Percentiles rank a stretch among this genome's conserved stretches.
Conservation (phyloP, 441 rosid species). For the Lepidium campestre region DNA sequence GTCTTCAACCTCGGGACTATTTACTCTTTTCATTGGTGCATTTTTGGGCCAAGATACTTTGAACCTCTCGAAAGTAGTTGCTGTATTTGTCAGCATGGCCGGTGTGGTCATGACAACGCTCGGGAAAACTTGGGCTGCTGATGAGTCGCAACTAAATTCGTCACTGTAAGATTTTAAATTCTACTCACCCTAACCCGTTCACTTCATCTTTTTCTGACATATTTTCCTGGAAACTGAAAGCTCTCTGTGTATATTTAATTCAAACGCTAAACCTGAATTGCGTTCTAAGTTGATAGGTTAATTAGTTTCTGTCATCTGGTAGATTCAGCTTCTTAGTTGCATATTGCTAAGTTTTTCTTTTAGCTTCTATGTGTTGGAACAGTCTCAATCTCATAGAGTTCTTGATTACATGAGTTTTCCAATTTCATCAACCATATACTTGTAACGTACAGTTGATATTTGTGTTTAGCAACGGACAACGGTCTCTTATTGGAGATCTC, state of each 20-base stretch:
- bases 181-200: not conserved
- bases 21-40: slow-evolving; percentile 95
- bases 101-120: slow-evolving; percentile 97
- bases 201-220: not conserved
- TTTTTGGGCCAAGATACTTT: slow-evolving; percentile 83
- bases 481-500: slow-evolving; percentile 86
- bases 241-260: not conserved
- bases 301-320: not conserved
- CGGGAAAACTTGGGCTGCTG: slow-evolving; percentile 97
- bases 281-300: not conserved
- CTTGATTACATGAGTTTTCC: slow-evolving; percentile 14
- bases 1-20: slow-evolving; percentile 94
- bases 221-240: not conserved
- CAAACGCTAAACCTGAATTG: not conserved
- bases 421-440: slow-evolving; percentile 23
- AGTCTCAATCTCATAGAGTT: slow-evolving; percentile 2
- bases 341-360: too few relatives aligned
- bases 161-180: slow-evolving; percentile 43
- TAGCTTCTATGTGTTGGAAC: too few relatives aligned
- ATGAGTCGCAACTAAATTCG: slow-evolving; percentile 56
- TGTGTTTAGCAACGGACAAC: slow-evolving; percentile 74
- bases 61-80: slow-evolving; percentile 72
- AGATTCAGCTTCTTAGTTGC: too few relatives aligned
- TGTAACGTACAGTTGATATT: slow-evolving; percentile 50
- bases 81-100: slow-evolving; percentile 88